A percentile compares a stretch with the other conserved stretches of the same genome.
Evolutionary conservation across 208 protist species (phyloP).

Genomic region (Naegleria lovaniensis): DNA sequence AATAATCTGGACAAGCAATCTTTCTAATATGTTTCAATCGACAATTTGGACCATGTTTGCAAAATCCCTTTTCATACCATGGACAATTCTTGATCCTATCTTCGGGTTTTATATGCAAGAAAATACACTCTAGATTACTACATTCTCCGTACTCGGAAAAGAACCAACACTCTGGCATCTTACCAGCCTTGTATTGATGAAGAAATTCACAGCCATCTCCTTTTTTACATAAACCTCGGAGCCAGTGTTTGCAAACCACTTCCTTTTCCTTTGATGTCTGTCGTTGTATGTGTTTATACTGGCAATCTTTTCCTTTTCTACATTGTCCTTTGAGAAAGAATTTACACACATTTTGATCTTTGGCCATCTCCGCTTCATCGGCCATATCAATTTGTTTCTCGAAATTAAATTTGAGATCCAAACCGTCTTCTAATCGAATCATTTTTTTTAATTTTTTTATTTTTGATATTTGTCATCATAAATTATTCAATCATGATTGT

Average conservation of each 20-base stretch:
- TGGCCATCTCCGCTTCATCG: neutral
- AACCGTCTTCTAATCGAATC: neutral
- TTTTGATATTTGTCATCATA: neutral
- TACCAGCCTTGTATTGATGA: slow-evolving; percentile 85
- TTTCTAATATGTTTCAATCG: slow-evolving; percentile 71
- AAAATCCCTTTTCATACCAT: slow-evolving; percentile 78
- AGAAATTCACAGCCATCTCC: slow-evolving; percentile 88
- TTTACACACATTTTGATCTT: slow-evolving; percentile 22
- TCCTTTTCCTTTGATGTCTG: slow-evolving; percentile 38
- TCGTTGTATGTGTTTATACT: slow-evolving; percentile 25
- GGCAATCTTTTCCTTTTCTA: slow-evolving; percentile 37
- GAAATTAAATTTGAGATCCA: slow-evolving; percentile 4
- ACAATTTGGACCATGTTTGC: slow-evolving; percentile 73
- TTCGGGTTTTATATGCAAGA: slow-evolving; percentile 73
- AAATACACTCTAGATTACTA: slow-evolving; percentile 90
- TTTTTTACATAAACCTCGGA: slow-evolving; percentile 90
- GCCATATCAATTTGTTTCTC: neutral
- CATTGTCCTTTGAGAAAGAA: slow-evolving; percentile 37
- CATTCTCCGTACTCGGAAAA: slow-evolving; percentile 88
- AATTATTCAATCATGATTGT: too few relatives aligned
- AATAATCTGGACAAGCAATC: slow-evolving; percentile 80
- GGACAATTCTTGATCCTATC: slow-evolving; percentile 61
- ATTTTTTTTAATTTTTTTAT: slow-evolving; percentile 10
- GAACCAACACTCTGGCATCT: slow-evolving; percentile 90
- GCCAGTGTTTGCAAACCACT: slow-evolving; percentile 92